Evolutionary conservation across 495 filamentous ascomycete species (phyloP).

Genomic region (Tuber calosporum): DNA sequence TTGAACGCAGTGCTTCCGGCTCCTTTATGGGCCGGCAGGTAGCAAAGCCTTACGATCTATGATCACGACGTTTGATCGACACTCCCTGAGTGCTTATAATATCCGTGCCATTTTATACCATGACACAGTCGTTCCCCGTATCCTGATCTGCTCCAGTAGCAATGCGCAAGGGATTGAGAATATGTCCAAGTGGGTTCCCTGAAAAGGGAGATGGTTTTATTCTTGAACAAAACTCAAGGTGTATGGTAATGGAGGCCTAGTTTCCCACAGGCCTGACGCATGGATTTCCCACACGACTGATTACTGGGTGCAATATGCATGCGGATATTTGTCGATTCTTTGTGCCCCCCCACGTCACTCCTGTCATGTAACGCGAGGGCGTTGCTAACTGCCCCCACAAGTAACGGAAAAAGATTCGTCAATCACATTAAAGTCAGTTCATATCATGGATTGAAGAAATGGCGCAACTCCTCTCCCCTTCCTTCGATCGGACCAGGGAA

Average conservation of each 20-base stretch:
- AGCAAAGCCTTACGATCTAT: conserved; percentile 2
- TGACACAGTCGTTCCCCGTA: background rate
- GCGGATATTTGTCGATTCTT: background rate
- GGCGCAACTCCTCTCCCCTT: background rate
- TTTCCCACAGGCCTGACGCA: background rate
- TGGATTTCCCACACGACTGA: background rate
- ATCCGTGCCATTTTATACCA: background rate
- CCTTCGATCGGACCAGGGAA: background rate
- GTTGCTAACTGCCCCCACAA: background rate
- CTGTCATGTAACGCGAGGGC: conserved; percentile 1
- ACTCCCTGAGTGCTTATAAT: conserved; percentile 3
- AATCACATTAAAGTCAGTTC: background rate
- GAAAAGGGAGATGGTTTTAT: background rate
- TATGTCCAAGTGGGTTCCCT: background rate
- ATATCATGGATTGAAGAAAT: conserved; percentile 1
- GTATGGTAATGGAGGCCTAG: background rate
- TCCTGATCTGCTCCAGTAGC: background rate
- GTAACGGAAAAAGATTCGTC: conserved; percentile 1
- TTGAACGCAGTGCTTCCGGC: background rate
- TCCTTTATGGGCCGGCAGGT: background rate
- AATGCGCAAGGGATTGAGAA: background rate
- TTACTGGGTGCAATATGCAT: background rate
- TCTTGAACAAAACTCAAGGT: background rate
- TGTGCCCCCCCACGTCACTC: conserved; percentile 4
- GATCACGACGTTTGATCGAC: conserved; percentile 1